phyloP scores from a whole-genome alignment of 805 yeast species.

The Sugiyamaella marilandica region DNA sequence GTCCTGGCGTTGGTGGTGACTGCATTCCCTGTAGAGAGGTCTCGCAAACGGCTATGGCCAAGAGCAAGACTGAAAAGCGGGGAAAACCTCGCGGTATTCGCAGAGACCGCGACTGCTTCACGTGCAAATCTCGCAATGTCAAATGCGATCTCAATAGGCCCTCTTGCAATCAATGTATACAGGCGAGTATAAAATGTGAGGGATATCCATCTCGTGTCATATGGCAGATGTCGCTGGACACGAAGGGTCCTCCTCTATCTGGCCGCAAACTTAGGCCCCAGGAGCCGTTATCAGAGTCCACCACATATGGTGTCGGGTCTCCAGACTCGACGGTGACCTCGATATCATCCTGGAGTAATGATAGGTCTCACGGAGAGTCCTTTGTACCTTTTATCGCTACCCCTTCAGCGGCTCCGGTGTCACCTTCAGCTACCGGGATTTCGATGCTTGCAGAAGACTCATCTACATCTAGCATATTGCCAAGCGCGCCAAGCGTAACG shows the following conservation, averaged over 20 bases:
- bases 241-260: neutral
- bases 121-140: slow-evolving; percentile 23
- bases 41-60: neutral
- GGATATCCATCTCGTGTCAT: slow-evolving; percentile 21
- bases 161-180: slow-evolving; percentile 36
- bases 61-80: slow-evolving; percentile 3
- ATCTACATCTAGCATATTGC: neutral
- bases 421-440: neutral
- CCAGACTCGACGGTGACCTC: neutral
- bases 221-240: slow-evolving; percentile 12
- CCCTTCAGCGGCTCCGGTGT: neutral
- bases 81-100: slow-evolving; percentile 21
- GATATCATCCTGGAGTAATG: neutral
- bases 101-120: slow-evolving; percentile 22
- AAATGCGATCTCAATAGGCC: slow-evolving; percentile 25
- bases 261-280: neutral
- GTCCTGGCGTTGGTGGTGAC: too few species aligned
- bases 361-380: neutral
- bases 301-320: neutral
- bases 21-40: too few species aligned
- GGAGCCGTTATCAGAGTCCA: neutral
- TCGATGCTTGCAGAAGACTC: neutral
- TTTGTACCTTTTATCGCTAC: neutral
- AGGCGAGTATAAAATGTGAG: slow-evolving; percentile 21
- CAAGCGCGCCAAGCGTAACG: neutral